Percentiles rank a stretch among this genome's conserved stretches.
These are phyloP conservation scores for Thalassia testudinum DNA, from an alignment of 116 monocot genomes.

Conservation along the genomic window DNA sequence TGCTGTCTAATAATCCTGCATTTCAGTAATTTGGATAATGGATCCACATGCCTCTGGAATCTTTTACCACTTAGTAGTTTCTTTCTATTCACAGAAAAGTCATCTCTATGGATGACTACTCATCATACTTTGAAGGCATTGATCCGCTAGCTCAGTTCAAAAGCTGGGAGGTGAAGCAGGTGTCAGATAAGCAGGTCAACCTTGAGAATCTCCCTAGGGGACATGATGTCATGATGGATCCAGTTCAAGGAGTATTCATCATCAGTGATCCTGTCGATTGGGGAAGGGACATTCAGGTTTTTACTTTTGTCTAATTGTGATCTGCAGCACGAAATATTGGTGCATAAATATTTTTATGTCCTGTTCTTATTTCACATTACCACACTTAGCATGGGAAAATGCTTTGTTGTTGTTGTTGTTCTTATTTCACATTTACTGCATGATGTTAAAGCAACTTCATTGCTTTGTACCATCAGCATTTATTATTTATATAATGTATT, in stretches of 20 bases:
- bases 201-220: slow-evolving; percentile 12
- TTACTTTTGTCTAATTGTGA: not conserved
- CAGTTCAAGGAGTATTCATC: slow-evolving; percentile 77
- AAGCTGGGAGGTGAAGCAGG: slow-evolving; percentile 28
- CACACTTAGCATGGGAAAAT: no score
- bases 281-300: slow-evolving; percentile 97
- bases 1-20: not conserved
- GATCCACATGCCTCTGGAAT: not conserved
- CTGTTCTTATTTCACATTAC: no score
- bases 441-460: no score
- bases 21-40: no score
- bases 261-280: slow-evolving; percentile 96
- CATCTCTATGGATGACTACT: slow-evolving; percentile 89
- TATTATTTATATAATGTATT: no score
- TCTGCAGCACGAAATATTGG: no score
- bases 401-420: no score
- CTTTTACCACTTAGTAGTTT: not conserved
- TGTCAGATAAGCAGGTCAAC: not conserved
- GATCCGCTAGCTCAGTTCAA: slow-evolving; percentile 78
- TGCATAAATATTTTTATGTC: no score
- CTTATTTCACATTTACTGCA: no score
- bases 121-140: slow-evolving; percentile 71
- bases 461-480: no score
- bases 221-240: slow-evolving; percentile 37
- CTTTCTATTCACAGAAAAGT: slow-evolving; percentile 62